Percentiles rank a stretch among this genome's conserved stretches.
These are phyloP conservation scores for Penicillium canescens DNA, from an alignment of 495 filamentous ascomycete genomes.

Conservation along the genomic window DNA sequence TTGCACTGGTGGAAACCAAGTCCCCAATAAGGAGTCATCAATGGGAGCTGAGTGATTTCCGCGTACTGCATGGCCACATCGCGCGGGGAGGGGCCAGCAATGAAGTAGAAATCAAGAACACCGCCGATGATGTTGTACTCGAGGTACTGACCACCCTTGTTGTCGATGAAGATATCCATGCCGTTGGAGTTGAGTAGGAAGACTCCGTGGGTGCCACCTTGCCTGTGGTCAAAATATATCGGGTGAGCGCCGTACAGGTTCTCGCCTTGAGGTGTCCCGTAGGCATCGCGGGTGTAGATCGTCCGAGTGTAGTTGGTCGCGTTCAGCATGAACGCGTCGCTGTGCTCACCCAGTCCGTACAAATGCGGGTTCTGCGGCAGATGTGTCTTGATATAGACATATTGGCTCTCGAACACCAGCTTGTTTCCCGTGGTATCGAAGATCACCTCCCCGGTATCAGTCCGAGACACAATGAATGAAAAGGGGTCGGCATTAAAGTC, in stretches of 20 bases:
- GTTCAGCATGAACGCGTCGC: constrained; percentile 47
- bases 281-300: constrained; percentile 61
- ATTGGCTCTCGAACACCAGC: constrained; percentile 57
- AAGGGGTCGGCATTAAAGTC: constrained; percentile 11
- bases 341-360: constrained; percentile 57
- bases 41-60: constrained; percentile 44
- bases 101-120: constrained; percentile 56
- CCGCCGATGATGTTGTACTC: constrained; percentile 67
- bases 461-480: constrained; percentile 14
- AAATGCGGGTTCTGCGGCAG: constrained; percentile 55
- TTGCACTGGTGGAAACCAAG: constrained; percentile 60
- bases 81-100: constrained; percentile 48
- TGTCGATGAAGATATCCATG: constrained; percentile 61
- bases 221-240: constrained; percentile 52
- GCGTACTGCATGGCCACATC: constrained; percentile 52
- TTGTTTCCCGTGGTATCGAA: constrained; percentile 50
- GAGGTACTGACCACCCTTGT: constrained; percentile 53
- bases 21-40: constrained; percentile 54
- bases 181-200: constrained; percentile 63
- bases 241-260: constrained; percentile 58
- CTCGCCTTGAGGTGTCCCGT: constrained; percentile 17
- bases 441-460: constrained; percentile 32
- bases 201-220: constrained; percentile 55
- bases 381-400: constrained; percentile 50
- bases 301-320: constrained; percentile 57